Percentiles rank a stretch among this genome's conserved stretches.
These are phyloP conservation scores for Dactylellina drechsleri DNA, from an alignment of 2,329 filamentous ascomycete genomes.

Conservation along the genomic window DNA sequence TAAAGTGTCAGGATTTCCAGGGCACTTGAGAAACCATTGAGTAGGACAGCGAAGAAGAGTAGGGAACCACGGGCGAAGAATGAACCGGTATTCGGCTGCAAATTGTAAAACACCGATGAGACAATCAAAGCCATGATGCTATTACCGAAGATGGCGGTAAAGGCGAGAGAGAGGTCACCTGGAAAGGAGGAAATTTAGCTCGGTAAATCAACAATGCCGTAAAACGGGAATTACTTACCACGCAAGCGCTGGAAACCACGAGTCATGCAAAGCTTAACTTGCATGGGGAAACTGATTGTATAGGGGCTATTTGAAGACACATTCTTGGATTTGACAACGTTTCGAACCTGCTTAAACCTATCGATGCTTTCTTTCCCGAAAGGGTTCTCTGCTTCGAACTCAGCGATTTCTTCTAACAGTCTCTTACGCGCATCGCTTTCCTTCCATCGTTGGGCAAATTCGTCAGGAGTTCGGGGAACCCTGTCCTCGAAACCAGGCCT, in stretches of 20 bases:
- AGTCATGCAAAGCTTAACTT: slow-evolving; percentile 80
- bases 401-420: slow-evolving; percentile 65
- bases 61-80: slow-evolving; percentile 83
- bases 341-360: slow-evolving; percentile 61
- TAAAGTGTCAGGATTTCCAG: slow-evolving; percentile 84
- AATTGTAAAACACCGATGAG: slow-evolving; percentile 81
- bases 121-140: slow-evolving; percentile 80
- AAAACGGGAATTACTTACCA: slow-evolving; percentile 62
- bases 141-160: slow-evolving; percentile 77
- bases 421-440: slow-evolving; percentile 59
- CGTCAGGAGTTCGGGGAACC: slow-evolving; percentile 70
- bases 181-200: background rate
- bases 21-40: slow-evolving; percentile 84
- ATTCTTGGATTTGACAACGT: slow-evolving; percentile 55
- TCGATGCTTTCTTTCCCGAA: slow-evolving; percentile 59
- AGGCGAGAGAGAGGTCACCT: slow-evolving; percentile 75
- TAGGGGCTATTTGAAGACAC: slow-evolving; percentile 67
- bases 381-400: slow-evolving; percentile 65
- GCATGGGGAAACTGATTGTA: slow-evolving; percentile 79
- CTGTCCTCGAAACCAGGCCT: slow-evolving; percentile 69
- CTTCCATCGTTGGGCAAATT: slow-evolving; percentile 71
- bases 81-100: slow-evolving; percentile 72
- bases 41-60: slow-evolving; percentile 86
- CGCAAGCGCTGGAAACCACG: slow-evolving; percentile 80
- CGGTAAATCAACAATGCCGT: background rate